Evolutionary conservation across 108 stramenopile species (phyloP), one percentile per base, ranked within the genome.

Genomic region (Cyclotella kingstonii): DNA sequence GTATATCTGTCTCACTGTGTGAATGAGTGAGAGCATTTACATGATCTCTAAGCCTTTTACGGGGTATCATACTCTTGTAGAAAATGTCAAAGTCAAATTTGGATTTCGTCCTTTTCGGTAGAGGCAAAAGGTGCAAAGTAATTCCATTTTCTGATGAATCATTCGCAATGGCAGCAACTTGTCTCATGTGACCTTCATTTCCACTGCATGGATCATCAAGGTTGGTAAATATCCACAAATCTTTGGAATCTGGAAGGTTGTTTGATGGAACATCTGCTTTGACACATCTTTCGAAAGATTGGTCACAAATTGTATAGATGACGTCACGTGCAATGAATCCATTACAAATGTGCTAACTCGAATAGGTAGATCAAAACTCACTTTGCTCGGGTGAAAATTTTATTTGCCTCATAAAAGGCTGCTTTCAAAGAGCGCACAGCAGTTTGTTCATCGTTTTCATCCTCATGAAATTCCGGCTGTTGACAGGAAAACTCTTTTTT

Each of bases 171-270:
- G 48, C 71, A 11, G 66, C 28, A 21, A 86, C 41, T 25, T 54
- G 77, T 21, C 15, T 62, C 23, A 40, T 54, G 39, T 71, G 35
- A 47, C 40, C 63, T 31, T 75, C 72, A 27, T 76, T 47, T 19
- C 57, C 63, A 15, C 49, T n/a, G 35, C 76, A 72, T 0, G 81
- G 73, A 79, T 85, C 67, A 50, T 82, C 85, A 39, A 73, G 52
- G 47, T 84, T 85, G 63, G 89, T 87, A 44, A 90, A 80, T 33
- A 90, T 85, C 89, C 89, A 90, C 35, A 90, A 65, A 7, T 77
- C 31, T 53, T 75, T 79, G 15, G 79, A 62, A 59, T 90, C 89
- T 4, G 53, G 57, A 1, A 77, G 49, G 44, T 72, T 70, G 53
- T 60, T 60, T 10, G 71, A 46, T 23, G 70, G 68, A 15, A 59